phyloP scores from a whole-genome alignment of 2,329 filamentous ascomycete genomes.

The Helotiales sp. region DNA sequence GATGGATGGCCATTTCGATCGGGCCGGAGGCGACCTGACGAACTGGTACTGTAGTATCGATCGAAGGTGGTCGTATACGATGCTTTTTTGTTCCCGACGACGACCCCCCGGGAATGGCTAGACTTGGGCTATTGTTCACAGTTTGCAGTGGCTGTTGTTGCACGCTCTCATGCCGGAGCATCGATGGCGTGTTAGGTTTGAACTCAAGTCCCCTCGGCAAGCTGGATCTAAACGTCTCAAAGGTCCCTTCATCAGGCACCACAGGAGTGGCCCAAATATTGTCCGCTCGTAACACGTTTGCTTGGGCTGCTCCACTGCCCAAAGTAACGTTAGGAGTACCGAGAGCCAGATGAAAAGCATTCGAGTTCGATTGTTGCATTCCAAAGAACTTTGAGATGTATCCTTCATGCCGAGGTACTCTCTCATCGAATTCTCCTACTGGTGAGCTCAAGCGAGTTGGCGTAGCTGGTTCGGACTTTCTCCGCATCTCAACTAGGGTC shows the following conservation, averaged over 20 bases:
- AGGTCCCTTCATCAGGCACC: constrained; percentile 2
- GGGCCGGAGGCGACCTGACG: background rate
- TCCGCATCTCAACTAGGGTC: background rate
- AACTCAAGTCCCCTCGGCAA: background rate
- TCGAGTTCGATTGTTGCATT: constrained; percentile 10
- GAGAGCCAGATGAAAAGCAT: background rate
- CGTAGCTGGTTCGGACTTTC: constrained; percentile 25
- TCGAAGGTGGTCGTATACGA: background rate
- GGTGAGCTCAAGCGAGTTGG: constrained; percentile 12
- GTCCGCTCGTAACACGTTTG: constrained; percentile 27
- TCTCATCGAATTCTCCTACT: constrained; percentile 14
- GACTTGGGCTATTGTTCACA: background rate
- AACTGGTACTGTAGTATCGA: background rate
- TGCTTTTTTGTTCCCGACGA: background rate
- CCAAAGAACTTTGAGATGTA: constrained; percentile 29
- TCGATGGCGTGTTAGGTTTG: background rate
- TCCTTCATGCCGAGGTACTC: background rate
- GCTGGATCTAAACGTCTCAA: constrained; percentile 8
- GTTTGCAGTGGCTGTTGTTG: background rate
- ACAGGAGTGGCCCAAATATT: constrained; percentile 32
- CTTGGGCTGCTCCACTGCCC: constrained; percentile 28
- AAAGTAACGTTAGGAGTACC: constrained; percentile 22
- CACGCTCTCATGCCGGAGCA: background rate
- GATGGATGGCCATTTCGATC: background rate
- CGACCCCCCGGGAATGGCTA: background rate